These are phyloP conservation scores for Populus deltoides DNA, from an alignment of 345 rosid genomes.

Conservation along the genomic window DNA sequence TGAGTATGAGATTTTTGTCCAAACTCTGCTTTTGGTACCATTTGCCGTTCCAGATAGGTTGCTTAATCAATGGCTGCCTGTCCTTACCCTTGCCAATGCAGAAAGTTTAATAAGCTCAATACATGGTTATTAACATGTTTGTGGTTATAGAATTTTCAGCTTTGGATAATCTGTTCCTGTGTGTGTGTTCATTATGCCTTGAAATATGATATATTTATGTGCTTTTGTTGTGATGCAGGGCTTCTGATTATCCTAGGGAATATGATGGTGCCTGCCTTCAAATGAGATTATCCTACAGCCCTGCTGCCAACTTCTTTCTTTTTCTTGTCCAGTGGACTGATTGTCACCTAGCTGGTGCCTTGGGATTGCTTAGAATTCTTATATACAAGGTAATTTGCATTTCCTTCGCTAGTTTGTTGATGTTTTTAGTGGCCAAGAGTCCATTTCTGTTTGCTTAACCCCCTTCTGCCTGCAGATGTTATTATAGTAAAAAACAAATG, in stretches of 20 bases:
- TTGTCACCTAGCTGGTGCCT: slow-evolving; percentile 80
- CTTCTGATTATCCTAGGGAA: slow-evolving; percentile 79
- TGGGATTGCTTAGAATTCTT: slow-evolving; percentile 86
- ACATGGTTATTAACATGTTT: not conserved
- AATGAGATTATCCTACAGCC: slow-evolving; percentile 92
- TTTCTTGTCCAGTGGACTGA: slow-evolving; percentile 97
- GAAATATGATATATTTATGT: not conserved
- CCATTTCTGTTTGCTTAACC: not conserved
- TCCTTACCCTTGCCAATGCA: too few relatives aligned
- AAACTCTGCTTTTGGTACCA: not conserved
- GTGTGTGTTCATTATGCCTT: not conserved
- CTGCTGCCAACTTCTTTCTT: slow-evolving; percentile 78
- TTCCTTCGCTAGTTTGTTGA: not conserved
- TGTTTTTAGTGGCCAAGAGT: not conserved
- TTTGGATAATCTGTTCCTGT: not conserved
- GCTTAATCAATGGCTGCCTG: not conserved
- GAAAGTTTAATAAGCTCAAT: not conserved
- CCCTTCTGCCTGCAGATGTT: not conserved
- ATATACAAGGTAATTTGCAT: slow-evolving; percentile 62
- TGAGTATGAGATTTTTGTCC: not conserved
- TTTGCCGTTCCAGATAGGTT: not conserved
- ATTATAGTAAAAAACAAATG: not conserved
- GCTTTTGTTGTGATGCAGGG: slow-evolving; percentile 43
- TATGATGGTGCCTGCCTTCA: slow-evolving; percentile 89
- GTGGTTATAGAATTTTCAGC: not conserved